Percentiles rank a stretch among this genome's conserved stretches.
Conservation (phyloP, 331 rosid genomes). For the Dryas integrifolia region DNA sequence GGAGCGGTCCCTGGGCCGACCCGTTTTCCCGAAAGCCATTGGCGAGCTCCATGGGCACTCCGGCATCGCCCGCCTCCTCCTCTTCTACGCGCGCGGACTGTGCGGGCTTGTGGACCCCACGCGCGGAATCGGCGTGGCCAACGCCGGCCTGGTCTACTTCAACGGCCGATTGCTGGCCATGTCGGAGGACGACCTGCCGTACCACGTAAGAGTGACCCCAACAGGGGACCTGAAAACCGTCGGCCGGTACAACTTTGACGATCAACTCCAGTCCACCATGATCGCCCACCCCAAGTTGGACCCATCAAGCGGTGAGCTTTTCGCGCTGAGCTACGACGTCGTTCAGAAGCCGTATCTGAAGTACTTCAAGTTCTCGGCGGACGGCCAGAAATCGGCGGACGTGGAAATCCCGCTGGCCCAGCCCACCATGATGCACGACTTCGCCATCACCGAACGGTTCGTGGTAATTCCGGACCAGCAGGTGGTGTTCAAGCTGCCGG, state of each 20-base stretch:
- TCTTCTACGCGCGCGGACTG: conserved; percentile 67
- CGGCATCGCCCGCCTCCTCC: conserved; percentile 76
- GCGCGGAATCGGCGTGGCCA: conserved; percentile 84
- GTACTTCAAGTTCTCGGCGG: conserved; percentile 54
- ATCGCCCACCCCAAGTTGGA: conserved; percentile 90
- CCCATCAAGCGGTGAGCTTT: conserved; percentile 61
- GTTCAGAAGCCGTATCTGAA: conserved; percentile 74
- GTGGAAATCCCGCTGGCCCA: conserved; percentile 58
- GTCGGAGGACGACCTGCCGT: conserved; percentile 92
- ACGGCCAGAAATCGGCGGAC: conserved; percentile 65
- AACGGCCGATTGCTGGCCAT: conserved; percentile 69
- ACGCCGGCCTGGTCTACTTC: conserved; percentile 89
- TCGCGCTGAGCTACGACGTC: conserved; percentile 83
- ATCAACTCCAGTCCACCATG: conserved; percentile 65
- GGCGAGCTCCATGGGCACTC: conserved; percentile 98
- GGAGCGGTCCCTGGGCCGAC: conserved; percentile 61
- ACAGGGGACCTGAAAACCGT: conserved; percentile 71
- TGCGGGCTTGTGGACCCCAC: conserved; percentile 64
- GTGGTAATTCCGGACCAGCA: conserved; percentile 90
- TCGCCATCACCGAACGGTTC: conserved; percentile 66
- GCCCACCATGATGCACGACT: conserved; percentile 95
- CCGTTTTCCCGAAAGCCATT: conserved; percentile 86
- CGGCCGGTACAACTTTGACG: conserved; percentile 62
- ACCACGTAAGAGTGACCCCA: conserved; percentile 54
- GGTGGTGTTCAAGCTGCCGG: conserved; percentile 71